Evolutionary conservation across 768 basidiomycete species (phyloP).

Genomic region (Mycena vitilis): DNA sequence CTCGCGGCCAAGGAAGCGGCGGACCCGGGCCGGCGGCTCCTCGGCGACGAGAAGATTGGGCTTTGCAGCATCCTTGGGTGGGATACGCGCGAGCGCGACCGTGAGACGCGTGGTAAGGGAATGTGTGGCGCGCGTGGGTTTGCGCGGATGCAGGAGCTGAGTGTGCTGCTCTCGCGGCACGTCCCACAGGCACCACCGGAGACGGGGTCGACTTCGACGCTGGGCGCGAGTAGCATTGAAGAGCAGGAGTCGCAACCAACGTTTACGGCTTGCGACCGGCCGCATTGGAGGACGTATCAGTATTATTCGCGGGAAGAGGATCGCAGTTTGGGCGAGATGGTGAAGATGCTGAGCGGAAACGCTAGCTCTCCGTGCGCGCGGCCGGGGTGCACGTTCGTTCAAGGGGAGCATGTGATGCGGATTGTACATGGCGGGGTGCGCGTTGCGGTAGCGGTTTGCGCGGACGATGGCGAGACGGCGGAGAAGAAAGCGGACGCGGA

Average conservation of each 20-base stretch:
- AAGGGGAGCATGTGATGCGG: slow-evolving; percentile 49
- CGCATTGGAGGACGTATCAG: slow-evolving; percentile 62
- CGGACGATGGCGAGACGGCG: slow-evolving; percentile 1
- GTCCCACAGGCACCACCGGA: slow-evolving; percentile 37
- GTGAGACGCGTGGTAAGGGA: slow-evolving; percentile 52
- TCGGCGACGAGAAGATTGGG: slow-evolving; percentile 68
- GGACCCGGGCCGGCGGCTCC: slow-evolving; percentile 50
- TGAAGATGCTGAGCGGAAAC: slow-evolving; percentile 46
- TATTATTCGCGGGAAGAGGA: slow-evolving; percentile 56
- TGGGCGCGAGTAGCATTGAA: slow-evolving; percentile 14
- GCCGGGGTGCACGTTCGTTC: slow-evolving; percentile 36
- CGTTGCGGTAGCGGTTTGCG: slow-evolving; percentile 39
- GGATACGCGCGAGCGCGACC: slow-evolving; percentile 49
- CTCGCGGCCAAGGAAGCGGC: slow-evolving; percentile 64
- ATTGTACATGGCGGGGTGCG: slow-evolving; percentile 50
- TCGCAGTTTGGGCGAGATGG: slow-evolving; percentile 55
- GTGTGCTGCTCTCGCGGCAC: slow-evolving; percentile 61
- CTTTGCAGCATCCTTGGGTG: slow-evolving; percentile 70
- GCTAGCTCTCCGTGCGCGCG: slow-evolving; percentile 16
- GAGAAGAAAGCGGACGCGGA: background rate
- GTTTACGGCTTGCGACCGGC: slow-evolving; percentile 56
- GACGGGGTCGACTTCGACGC: slow-evolving; percentile 30
- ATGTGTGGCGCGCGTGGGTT: slow-evolving; percentile 67
- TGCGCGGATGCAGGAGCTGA: slow-evolving; percentile 67
- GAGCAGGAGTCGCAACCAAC: slow-evolving; percentile 18